These are phyloP conservation scores for Vicia faba DNA, from an alignment of 306 rosid genomes.

Conservation along the genomic window DNA sequence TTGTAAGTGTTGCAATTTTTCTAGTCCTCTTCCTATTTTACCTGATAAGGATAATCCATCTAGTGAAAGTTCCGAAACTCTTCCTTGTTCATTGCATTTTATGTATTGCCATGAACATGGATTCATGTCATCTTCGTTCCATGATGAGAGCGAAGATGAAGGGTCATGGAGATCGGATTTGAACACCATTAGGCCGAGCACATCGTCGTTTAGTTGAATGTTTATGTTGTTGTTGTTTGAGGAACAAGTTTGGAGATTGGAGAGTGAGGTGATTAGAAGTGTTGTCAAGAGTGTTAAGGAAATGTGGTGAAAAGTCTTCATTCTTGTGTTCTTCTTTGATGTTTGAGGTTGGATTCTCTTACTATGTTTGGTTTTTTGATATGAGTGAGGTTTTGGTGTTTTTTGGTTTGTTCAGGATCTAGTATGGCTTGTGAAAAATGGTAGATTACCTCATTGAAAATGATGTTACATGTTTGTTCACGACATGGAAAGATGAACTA, in stretches of 20 bases:
- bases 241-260: conserved; percentile 31
- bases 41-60: conserved; percentile 65
- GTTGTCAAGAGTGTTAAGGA: conserved; percentile 7
- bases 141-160: conserved; percentile 61
- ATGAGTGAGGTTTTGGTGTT: conserved; percentile 1
- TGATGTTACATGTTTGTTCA: conserved; percentile 39
- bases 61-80: conserved; percentile 63
- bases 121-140: conserved; percentile 81
- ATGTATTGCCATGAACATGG: conserved; percentile 78
- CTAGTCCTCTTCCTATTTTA: conserved; percentile 76
- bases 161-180: conserved; percentile 84
- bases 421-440: conserved; percentile 31
- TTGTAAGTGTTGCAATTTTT: conserved; percentile 62
- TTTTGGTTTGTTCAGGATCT: conserved; percentile 7
- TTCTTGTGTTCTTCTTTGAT: background rate
- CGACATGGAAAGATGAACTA: conserved; percentile 31
- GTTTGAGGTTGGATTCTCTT: background rate
- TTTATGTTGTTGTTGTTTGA: conserved; percentile 36
- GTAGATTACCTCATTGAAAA: conserved; percentile 35
- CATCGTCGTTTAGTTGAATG: conserved; percentile 69
- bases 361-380: conserved; percentile 14
- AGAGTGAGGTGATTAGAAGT: conserved; percentile 38
- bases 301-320: conserved; percentile 36
- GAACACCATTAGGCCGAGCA: conserved; percentile 83
- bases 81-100: conserved; percentile 56